Base-by-base conservation (phyloP, 2,329 filamentous ascomycete species). In the Penicillium sp. region DNA sequence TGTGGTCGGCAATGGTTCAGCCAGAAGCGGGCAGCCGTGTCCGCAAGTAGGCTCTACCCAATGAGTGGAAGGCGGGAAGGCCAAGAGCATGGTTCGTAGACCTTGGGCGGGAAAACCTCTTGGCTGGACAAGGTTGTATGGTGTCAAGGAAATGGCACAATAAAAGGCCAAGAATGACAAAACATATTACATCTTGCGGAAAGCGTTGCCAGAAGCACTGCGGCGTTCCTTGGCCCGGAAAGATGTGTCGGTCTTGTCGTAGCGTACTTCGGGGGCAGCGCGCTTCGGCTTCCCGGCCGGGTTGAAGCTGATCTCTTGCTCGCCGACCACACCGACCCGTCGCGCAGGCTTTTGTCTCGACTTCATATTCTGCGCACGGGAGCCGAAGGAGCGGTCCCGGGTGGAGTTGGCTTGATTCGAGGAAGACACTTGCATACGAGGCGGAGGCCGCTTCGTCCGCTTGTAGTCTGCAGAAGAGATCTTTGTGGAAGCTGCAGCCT, bases 241-340 rank as follows among this genome's bases (percentile, higher is more conserved):
- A 2, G 53, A 69, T 47, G 63, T 62, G 32, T 59, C 61, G 32
- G 61, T 53, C 51, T 62, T 64, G 32, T 57, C 58, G 45, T 66
- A 59, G 5, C 58, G 58, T 8, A 62, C 61, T 24, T 60, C 61
- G 5, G 65, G 60, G 60, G 63, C 66, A 8, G 62, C 48, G 48
- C 64, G 66, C 55, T 71, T 74, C 35, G 64, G 74, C 66, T 80
- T 80, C 57, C 71, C 70, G 44, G 76, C 72, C 0, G 85, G 84
- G 50, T 78, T 81, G 72, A 87, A 88, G 0, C 83, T 84, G 57
- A 88, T 79, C 61, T 85, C 81, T 63, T 82, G 79, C 60, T 81
- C 79, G 16, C 79, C 79, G 26, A 78, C 76, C 1, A 74, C 75
- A 32, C 67, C 69, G 46, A 66, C 64, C 24, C 67, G 66, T 18